phyloP scores from a whole-genome alignment of 495 filamentous ascomycete genomes.

The Aspergillus olivimuriae region DNA sequence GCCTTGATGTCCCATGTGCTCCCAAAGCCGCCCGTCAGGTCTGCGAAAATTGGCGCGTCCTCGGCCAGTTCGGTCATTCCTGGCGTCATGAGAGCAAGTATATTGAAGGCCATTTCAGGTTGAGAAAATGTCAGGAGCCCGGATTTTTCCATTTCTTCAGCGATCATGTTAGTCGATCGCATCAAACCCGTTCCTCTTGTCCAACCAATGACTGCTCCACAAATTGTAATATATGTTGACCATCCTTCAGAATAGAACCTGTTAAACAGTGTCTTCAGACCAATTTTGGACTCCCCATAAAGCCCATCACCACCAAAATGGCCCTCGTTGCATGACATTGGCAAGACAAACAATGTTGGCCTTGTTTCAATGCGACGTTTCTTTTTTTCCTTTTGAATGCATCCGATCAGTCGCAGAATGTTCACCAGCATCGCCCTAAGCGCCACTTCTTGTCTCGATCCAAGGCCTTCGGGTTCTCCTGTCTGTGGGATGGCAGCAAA shows the following conservation, averaged over 20 bases:
- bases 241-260: slow-evolving; percentile 96
- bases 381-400: slow-evolving; percentile 72
- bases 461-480: slow-evolving; percentile 87
- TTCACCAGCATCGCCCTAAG: slow-evolving; percentile 99
- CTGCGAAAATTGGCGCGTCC: slow-evolving; percentile 19
- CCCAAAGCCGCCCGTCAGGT: slow-evolving; percentile 18
- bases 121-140: slow-evolving; percentile 99
- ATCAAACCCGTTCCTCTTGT: slow-evolving; percentile 97
- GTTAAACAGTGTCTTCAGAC: slow-evolving; percentile 93
- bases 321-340: slow-evolving; percentile 94
- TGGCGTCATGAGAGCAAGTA: slow-evolving; percentile 92
- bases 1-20: slow-evolving; percentile 17
- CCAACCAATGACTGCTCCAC: slow-evolving; percentile 97
- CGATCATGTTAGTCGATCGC: slow-evolving; percentile 93
- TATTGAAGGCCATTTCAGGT: slow-evolving; percentile 98
- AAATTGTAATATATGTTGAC: slow-evolving; percentile 94
- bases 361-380: slow-evolving; percentile 78
- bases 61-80: slow-evolving; percentile 79
- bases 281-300: slow-evolving; percentile 96
- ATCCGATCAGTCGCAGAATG: slow-evolving; percentile 79
- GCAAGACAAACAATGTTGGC: slow-evolving; percentile 91
- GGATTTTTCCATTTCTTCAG: slow-evolving; percentile 89
- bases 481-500: slow-evolving; percentile 95
- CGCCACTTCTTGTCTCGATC: slow-evolving; percentile 91
- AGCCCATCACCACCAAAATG: slow-evolving; percentile 97